Evolutionary conservation across 2,329 filamentous ascomycete genomes (phyloP).

Genomic region (Penicillium occitanis): DNA sequence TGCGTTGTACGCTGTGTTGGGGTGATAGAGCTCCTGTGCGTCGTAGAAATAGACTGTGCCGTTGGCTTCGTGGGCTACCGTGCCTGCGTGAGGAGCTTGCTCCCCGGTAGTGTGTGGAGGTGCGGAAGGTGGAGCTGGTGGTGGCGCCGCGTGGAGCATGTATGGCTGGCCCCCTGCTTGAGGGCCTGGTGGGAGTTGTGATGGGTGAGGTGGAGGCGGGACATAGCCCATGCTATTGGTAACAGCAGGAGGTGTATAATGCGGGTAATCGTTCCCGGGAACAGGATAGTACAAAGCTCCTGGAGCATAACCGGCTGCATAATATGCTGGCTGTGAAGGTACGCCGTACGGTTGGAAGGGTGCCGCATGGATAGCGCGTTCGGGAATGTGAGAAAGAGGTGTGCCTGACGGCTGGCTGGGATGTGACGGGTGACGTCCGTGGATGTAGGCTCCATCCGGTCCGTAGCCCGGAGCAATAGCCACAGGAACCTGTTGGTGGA

Average conservation of each 20-base stretch:
- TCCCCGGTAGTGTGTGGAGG: slow-evolving; percentile 29
- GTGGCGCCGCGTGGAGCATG: slow-evolving; percentile 14
- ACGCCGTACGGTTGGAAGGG: slow-evolving; percentile 80
- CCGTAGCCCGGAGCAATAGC: slow-evolving; percentile 63
- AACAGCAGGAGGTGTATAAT: slow-evolving; percentile 11
- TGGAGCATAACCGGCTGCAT: slow-evolving; percentile 57
- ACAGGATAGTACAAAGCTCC: slow-evolving; percentile 67
- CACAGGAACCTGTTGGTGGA: slow-evolving; percentile 89
- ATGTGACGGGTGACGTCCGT: slow-evolving; percentile 68
- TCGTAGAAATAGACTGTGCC: slow-evolving; percentile 98
- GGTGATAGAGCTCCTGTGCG: slow-evolving; percentile 68
- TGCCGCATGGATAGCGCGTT: slow-evolving; percentile 85
- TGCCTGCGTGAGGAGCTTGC: slow-evolving; percentile 46
- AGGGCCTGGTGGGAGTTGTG: slow-evolving; percentile 1
- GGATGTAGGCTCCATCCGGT: slow-evolving; percentile 56
- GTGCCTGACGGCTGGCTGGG: slow-evolving; percentile 72
- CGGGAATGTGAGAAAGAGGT: slow-evolving; percentile 86
- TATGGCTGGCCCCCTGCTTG: slow-evolving; percentile 17
- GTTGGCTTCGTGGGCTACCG: slow-evolving; percentile 82
- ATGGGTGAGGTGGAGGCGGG: slow-evolving; percentile 26
- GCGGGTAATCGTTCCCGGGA: slow-evolving; percentile 29
- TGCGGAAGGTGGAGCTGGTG: slow-evolving; percentile 6
- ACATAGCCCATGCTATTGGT: slow-evolving; percentile 38
- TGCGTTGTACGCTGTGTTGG: slow-evolving; percentile 50
- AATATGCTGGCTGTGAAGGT: slow-evolving; percentile 56